Base-by-base conservation (phyloP, 2,329 filamentous ascomycete species). In the Sarocladiaceae sp. region DNA sequence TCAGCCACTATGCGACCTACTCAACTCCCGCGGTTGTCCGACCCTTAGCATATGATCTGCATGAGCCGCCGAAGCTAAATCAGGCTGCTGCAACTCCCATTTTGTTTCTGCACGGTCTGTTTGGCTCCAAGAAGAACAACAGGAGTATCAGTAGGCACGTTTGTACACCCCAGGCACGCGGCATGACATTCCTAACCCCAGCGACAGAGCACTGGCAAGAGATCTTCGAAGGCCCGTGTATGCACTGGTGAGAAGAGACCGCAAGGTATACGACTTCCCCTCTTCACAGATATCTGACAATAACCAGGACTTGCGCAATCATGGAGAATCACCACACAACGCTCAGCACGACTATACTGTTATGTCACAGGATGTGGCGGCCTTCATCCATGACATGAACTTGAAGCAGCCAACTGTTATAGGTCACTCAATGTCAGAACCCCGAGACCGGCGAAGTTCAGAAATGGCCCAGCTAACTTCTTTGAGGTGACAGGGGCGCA, bases 41-140 rank as follows among this genome's bases (percentile, higher is more conserved):
- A 4, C 59, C 60, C 15, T 65, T 89, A 27, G 74, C 75, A 1
- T 88, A 78, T 60, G 83, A 88, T 55, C 67, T 85, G 33, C 80
- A 88, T 58, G 68, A 76, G 55, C 80, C 84, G 1, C 55, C 67
- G 1, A 70, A 69, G 33, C 10, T 15, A 41, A 13, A 3, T n/a
- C n/a, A n/a, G n/a, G n/a, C n/a, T n/a, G n/a, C n/a, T n/a, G n/a
- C n/a, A n/a, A n/a, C n/a, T n/a, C 86, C 90, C 2, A 88, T 97
- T 51, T 66, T 97, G 49, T 85, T 97, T 53, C 79, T 97, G 58
- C 91, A 97, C 61, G 91, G 93, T 1, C 73, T 97, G 10, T 96
- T 97, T 58, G 91, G 91, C 16, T 95, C 88, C 29, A 95, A 94
- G 69, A 89, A 88, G 69, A 97, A 97, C 62, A 95, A 96, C 61